Conservation (phyloP, 345 rosid genomes). For the Murraya paniculata region DNA sequence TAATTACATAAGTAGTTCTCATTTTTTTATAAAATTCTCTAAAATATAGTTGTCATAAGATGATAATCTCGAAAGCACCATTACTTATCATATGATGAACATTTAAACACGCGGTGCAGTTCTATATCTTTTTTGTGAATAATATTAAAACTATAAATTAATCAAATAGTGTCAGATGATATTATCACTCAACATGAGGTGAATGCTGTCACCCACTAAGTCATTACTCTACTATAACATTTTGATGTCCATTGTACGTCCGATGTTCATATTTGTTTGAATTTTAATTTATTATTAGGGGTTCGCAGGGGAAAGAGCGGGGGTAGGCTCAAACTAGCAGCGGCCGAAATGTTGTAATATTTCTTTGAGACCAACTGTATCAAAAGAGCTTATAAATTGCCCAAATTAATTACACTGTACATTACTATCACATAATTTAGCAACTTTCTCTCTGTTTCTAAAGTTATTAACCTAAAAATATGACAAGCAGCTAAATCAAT, state of each 20-base stretch:
- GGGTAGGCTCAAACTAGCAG: too few relatives aligned
- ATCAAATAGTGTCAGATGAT: accelerated
- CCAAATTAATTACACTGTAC: background rate
- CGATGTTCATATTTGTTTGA: too few relatives aligned
- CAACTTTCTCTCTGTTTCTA: background rate
- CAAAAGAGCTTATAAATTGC: background rate
- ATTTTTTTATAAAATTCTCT: too few relatives aligned
- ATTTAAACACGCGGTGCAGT: too few relatives aligned
- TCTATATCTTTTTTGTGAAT: accelerated
- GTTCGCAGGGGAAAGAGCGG: too few relatives aligned
- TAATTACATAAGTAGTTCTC: too few relatives aligned
- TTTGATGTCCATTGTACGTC: too few relatives aligned
- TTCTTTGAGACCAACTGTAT: background rate
- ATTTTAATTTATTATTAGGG: too few relatives aligned
- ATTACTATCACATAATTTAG: background rate
- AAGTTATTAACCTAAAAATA: background rate
- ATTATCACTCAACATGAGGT: accelerated
- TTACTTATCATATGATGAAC: accelerated
- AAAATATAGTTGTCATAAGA: too few relatives aligned
- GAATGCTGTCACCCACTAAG: accelerated
- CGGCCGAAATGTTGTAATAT: too few relatives aligned
- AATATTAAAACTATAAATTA: too few relatives aligned
- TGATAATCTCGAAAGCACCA: accelerated
- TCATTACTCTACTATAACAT: too few relatives aligned
- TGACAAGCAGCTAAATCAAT: background rate